A percentile compares a stretch with the other conserved stretches of the same genome.
Conservation (phyloP, 108 stramenopile genomes). For the Cyclotella kingstonii region DNA sequence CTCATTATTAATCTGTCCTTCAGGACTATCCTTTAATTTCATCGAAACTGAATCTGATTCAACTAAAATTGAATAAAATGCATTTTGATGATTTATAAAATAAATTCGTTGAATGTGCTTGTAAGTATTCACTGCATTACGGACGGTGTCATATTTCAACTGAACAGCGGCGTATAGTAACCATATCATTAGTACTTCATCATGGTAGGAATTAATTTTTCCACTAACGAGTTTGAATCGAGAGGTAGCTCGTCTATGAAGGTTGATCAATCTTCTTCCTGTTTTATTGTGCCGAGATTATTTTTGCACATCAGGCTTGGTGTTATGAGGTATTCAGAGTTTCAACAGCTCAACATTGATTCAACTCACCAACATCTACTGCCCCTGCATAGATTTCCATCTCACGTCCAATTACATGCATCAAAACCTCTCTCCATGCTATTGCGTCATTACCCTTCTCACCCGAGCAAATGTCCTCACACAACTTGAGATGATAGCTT, state of each 20-base stretch:
- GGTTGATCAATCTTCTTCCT: conserved; percentile 52
- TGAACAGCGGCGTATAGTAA: conserved; percentile 54
- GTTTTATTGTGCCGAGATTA: no score
- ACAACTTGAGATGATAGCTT: conserved; percentile 1
- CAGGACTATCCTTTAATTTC: no score
- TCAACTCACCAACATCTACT: conserved; percentile 1
- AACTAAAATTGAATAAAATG: conserved; percentile 18
- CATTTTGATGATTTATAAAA: conserved; percentile 4
- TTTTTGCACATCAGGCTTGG: neutral
- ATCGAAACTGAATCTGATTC: neutral
- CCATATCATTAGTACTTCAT: conserved; percentile 58
- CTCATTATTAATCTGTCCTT: neutral
- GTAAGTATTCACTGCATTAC: conserved; percentile 13
- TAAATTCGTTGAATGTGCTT: conserved; percentile 34
- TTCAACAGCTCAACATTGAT: no score
- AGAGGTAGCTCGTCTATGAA: conserved; percentile 69
- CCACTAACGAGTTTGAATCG: conserved; percentile 49
- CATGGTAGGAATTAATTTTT: neutral
- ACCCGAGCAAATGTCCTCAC: conserved; percentile 25
- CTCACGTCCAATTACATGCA: neutral
- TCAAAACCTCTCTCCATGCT: conserved; percentile 37
- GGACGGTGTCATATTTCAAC: conserved; percentile 2
- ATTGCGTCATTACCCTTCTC: conserved; percentile 17
- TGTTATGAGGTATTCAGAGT: neutral
- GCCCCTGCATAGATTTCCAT: neutral